Base-by-base conservation (phyloP, 352 stramenopile genomes). In the Discostella stelligera region DNA sequence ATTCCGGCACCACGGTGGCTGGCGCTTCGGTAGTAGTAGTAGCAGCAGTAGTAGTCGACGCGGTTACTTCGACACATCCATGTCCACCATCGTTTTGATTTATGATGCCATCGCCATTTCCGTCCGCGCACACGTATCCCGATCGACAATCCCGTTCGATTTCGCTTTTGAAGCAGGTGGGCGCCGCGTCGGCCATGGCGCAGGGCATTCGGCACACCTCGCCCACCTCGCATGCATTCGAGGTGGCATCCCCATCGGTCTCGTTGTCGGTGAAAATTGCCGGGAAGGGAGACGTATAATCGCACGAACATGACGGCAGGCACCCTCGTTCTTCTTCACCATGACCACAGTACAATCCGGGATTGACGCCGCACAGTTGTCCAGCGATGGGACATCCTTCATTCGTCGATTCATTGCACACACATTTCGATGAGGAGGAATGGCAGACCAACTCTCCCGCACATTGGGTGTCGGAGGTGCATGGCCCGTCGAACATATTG, bases 161-260 rank as follows among this genome's bases (percentile, higher is more conserved):
- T 44, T 63, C 55, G 13, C 13, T 32, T n/a, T 16, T 21, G 20
- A 63, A 63, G 55, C 55, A 63, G 23, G 23, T 39, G 0, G 55
- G 55, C 9, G 13, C 55, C 55, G 13, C 55, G 20, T 63, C 55
- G 55, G 55, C 55, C 55, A 63, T 39, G 55, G 55, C 55, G n/a
- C 55, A 63, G 4, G 55, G 55, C 55, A 41, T 27, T 2, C 55
- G 18, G 14, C 55, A 63, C 8, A 41, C 20, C 55, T 63, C 55
- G 2, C 55, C 55, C 55, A 39, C 55, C n/a, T n/a, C 13, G n/a
- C 55, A 63, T 39, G 7, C 55, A 39, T 63, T 63, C 6, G 55
- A 46, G 4, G 23, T 39, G 23, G 27, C 55, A 39, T 44, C 37
- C 1, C 37, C 37, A 10, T 44, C 37, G 11, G 37, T 44, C 37